Percentiles rank a stretch among this genome's conserved stretches.
Evolutionary conservation across 164 flowering plant species (phyloP).

Genomic region (Dillenia suffruticosa): DNA sequence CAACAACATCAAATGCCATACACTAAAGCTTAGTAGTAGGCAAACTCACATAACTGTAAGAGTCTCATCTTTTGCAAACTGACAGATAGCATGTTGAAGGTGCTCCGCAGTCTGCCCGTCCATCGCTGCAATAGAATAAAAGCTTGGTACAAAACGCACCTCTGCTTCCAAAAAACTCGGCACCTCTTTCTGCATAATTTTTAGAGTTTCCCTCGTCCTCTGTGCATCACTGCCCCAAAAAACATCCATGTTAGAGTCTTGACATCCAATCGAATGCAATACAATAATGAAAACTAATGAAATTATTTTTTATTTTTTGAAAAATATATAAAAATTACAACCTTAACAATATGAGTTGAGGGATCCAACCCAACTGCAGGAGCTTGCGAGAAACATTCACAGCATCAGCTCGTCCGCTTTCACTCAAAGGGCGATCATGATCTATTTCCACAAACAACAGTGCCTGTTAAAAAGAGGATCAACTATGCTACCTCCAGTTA

Average conservation of each 20-base stretch:
- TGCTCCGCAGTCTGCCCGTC: conserved; percentile 98
- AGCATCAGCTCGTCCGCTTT: conserved; percentile 72
- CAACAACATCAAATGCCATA: no score
- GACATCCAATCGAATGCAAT: no score
- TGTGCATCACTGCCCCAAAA: conserved; percentile 62
- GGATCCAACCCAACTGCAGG: conserved; percentile 75
- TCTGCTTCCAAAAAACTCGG: conserved; percentile 65
- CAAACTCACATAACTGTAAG: conserved; percentile 73
- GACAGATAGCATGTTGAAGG: conserved; percentile 63
- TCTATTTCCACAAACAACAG: conserved; percentile 28
- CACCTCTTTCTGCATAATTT: conserved; percentile 77
- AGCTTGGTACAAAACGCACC: conserved; percentile 76
- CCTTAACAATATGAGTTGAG: conserved; percentile 87
- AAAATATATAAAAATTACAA: conserved; percentile 13
- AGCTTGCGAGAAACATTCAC: conserved; percentile 56
- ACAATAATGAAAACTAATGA: no score
- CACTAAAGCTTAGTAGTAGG: neutral
- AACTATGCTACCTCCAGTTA: no score
- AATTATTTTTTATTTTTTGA: no score
- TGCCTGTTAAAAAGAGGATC: no score
- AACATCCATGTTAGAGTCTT: neutral
- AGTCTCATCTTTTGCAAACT: conserved; percentile 64
- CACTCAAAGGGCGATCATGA: conserved; percentile 90
- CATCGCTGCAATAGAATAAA: conserved; percentile 94
- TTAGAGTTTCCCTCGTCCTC: conserved; percentile 74